These are phyloP conservation scores for Cornus kousa DNA, from an alignment of 148 eudicot genomes.

Conservation along the genomic window DNA sequence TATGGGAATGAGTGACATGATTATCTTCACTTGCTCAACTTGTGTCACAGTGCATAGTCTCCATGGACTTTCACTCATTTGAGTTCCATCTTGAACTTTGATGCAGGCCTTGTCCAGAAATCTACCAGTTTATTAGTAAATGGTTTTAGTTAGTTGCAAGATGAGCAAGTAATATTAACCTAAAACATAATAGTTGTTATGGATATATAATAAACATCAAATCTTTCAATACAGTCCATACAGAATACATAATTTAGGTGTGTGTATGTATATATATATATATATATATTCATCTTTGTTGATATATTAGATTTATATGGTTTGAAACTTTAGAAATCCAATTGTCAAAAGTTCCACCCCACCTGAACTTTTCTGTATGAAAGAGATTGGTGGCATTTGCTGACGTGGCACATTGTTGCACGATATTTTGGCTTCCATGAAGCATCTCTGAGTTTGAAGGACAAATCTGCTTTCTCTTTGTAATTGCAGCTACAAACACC, in stretches of 20 bases:
- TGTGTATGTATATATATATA: too few relatives aligned
- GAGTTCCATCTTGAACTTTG: constrained; percentile 29
- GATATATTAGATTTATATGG: background rate
- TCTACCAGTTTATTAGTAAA: constrained; percentile 26
- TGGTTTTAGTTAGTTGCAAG: background rate
- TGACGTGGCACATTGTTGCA: background rate
- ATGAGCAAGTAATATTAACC: too few relatives aligned
- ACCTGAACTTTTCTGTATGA: constrained; percentile 79
- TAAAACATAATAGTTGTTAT: too few relatives aligned
- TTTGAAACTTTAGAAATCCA: too few relatives aligned
- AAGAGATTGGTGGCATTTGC: constrained; percentile 23
- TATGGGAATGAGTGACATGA: constrained; percentile 75
- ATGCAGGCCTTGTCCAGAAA: constrained; percentile 90
- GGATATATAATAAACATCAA: too few relatives aligned
- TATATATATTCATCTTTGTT: background rate
- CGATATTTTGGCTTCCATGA: constrained; percentile 51
- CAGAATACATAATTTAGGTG: background rate
- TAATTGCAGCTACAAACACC: constrained; percentile 90
- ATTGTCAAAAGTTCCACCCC: background rate
- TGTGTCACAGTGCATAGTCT: constrained; percentile 65
- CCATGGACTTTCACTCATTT: constrained; percentile 57
- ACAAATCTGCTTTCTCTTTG: constrained; percentile 72
- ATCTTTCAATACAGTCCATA: background rate
- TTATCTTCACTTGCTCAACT: constrained; percentile 89
- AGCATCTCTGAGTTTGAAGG: constrained; percentile 61